Base-by-base conservation (phyloP, 2,329 filamentous ascomycete genomes). In the Coniella vitis region DNA sequence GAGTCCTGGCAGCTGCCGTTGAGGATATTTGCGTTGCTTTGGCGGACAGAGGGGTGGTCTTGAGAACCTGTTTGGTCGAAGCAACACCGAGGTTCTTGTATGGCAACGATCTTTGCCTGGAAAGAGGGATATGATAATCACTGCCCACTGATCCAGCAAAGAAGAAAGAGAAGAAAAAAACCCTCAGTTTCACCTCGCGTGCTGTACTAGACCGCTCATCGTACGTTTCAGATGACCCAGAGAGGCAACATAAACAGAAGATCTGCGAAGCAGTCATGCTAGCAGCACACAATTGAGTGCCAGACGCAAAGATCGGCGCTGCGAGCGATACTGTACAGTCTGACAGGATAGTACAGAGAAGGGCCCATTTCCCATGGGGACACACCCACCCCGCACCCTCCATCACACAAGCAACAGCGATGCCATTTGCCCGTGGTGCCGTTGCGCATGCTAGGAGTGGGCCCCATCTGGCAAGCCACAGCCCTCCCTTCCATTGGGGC, bases 141-240 rank as follows among this genome's bases (percentile, higher is more conserved):
- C n/a, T n/a, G n/a, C n/a, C n/a, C n/a, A n/a, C n/a, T 31, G 38
- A 13, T 25, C 22, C n/a, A n/a, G 20, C 37, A 39, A 21, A 38
- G 37, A n/a, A 38, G 17, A 13, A 13, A 10, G 22, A 14, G 7
- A 8, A 39, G 38, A 37, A 46, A 35, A 45, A 25, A 4, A 29
- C 7, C 3, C 8, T 39, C 12, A n/a, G 51, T 53, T 51, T 53
- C 51, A 53, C 50, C 47, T 50, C 47, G 43, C 47, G 35, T 47
- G 47, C 41, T 43, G 31, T 35, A 20, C 21, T 41, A 36, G 14
- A 47, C 31, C 43, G 41, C 22, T 37, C 25, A 31, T 48, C 22
- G 48, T 48, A 35, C 44, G 51, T 53, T 53, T 53, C 51, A 51
- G 37, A 35, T 36, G 16, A 36, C 49, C 42, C 10, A 37, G 42